A percentile compares a stretch with the other conserved stretches of the same genome.
phyloP scores from a whole-genome alignment of 2,329 filamentous ascomycete genomes.

The Neurospora sp. region DNA sequence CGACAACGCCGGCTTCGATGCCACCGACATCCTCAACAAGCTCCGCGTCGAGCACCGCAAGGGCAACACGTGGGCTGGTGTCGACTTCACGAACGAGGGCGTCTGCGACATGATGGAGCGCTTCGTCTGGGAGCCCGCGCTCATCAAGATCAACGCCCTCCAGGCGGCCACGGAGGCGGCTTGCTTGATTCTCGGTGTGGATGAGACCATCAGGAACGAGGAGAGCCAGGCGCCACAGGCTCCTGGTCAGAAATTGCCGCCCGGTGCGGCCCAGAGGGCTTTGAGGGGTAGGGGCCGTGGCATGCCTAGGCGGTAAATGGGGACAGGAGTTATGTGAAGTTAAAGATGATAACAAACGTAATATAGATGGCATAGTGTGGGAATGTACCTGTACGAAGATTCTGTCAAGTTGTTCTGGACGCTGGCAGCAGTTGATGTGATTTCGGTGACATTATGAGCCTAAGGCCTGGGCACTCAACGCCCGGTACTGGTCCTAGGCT shows the following conservation, averaged over 20 bases:
- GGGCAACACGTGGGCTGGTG: slow-evolving; percentile 86
- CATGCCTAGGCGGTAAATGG: slow-evolving; percentile 68
- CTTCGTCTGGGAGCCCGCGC: slow-evolving; percentile 94
- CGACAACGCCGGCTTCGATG: slow-evolving; percentile 97
- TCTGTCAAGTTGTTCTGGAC: not conserved
- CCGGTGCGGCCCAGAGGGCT: slow-evolving; percentile 80
- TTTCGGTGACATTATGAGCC: not conserved
- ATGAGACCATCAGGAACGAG: slow-evolving; percentile 98
- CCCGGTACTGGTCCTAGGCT: not conserved
- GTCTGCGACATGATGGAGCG: slow-evolving; percentile 88
- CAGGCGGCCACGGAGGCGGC: slow-evolving; percentile 92
- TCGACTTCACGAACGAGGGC: slow-evolving; percentile 88
- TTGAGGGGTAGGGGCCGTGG: slow-evolving; percentile 74
- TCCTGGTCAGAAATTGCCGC: slow-evolving; percentile 63
- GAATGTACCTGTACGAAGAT: not conserved
- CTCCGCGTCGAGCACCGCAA: slow-evolving; percentile 93
- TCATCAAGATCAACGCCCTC: slow-evolving; percentile 95
- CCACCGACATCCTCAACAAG: slow-evolving; percentile 94
- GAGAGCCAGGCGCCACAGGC: slow-evolving; percentile 79
- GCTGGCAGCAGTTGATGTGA: not conserved
- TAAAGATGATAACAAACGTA: slow-evolving; percentile 8
- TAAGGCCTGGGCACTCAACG: not conserved
- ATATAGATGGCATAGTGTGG: slow-evolving; percentile 1
- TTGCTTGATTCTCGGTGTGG: slow-evolving; percentile 89
- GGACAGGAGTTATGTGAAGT: not conserved